Evolutionary conservation across 768 basidiomycete genomes (phyloP).

Genomic region (Lentinula sp.): DNA sequence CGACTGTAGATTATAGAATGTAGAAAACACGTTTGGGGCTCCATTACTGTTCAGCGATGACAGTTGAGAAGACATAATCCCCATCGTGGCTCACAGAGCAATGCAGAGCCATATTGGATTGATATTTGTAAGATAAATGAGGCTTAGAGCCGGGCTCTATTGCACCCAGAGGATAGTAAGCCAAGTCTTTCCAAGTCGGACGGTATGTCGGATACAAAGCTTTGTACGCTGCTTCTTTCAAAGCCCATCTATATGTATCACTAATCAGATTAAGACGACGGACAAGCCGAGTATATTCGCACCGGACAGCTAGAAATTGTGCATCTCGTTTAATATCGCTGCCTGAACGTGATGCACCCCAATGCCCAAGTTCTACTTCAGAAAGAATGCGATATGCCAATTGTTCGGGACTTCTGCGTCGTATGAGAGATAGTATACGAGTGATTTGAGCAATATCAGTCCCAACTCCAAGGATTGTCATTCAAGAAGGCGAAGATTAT

Average conservation of each 20-base stretch:
- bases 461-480: slow-evolving; percentile 70
- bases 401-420: slow-evolving; percentile 35
- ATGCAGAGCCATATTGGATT: slow-evolving; percentile 34
- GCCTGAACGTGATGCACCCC: slow-evolving; percentile 19
- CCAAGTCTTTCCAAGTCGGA: slow-evolving; percentile 74
- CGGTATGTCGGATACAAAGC: slow-evolving; percentile 59
- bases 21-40: not conserved
- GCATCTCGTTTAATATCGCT: slow-evolving; percentile 18
- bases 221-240: slow-evolving; percentile 87
- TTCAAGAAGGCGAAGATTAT: slow-evolving; percentile 14
- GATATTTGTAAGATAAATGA: slow-evolving; percentile 37
- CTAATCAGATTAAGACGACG: not conserved
- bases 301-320: slow-evolving; percentile 73
- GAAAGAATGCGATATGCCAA: slow-evolving; percentile 65
- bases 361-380: slow-evolving; percentile 35
- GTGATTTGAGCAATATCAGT: slow-evolving; percentile 69
- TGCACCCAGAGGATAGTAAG: slow-evolving; percentile 32
- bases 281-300: slow-evolving; percentile 13
- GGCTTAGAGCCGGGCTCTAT: slow-evolving; percentile 27
- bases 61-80: slow-evolving; percentile 66
- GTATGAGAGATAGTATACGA: slow-evolving; percentile 51
- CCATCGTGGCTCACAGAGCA: slow-evolving; percentile 81
- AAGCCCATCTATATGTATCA: slow-evolving; percentile 53
- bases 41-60: slow-evolving; percentile 45
- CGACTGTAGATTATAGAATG: not conserved